Evolutionary conservation across 257 asterid species (phyloP).

Genomic region (Capsicum baccatum): DNA sequence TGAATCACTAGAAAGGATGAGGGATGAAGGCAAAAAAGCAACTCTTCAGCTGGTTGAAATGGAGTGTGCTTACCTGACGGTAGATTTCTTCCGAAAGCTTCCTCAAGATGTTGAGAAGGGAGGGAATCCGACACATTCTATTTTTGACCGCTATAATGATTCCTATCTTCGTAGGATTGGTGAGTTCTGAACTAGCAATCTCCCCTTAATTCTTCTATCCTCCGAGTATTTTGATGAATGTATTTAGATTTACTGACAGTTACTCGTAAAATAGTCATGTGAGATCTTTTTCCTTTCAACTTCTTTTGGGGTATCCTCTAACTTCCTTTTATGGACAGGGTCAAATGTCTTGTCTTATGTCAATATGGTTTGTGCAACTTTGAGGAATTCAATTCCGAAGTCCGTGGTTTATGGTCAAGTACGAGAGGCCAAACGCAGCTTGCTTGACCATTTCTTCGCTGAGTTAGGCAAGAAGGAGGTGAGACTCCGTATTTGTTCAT

Average conservation of each 20-base stretch:
- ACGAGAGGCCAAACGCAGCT: constrained; percentile 78
- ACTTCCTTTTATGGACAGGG: constrained; percentile 42
- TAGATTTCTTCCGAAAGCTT: constrained; percentile 86
- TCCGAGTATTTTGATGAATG: not conserved
- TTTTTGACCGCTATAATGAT: constrained; percentile 73
- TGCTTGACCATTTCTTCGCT: constrained; percentile 69
- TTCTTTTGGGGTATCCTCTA: constrained; percentile 6
- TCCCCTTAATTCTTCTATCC: not conserved
- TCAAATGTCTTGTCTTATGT: constrained; percentile 74
- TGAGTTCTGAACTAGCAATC: constrained; percentile 35
- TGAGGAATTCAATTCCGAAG: constrained; percentile 83
- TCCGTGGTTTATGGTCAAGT: constrained; percentile 80
- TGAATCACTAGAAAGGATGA: constrained; percentile 73
- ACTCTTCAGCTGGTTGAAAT: constrained; percentile 80
- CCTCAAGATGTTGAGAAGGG: constrained; percentile 89
- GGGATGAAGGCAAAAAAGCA: constrained; percentile 76
- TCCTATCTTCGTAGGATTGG: constrained; percentile 76
- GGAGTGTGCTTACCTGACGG: constrained; percentile 78
- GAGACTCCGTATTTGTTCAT: not conserved
- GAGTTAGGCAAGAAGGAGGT: constrained; percentile 82
- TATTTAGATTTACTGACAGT: not conserved
- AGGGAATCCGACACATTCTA: constrained; percentile 80
- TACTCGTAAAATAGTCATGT: not conserved
- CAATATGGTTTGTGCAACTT: constrained; percentile 66
- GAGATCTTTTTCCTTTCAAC: constrained; percentile 1